Evolutionary conservation across 148 eudicot species (phyloP).

Genomic region (Limonium bicolor): DNA sequence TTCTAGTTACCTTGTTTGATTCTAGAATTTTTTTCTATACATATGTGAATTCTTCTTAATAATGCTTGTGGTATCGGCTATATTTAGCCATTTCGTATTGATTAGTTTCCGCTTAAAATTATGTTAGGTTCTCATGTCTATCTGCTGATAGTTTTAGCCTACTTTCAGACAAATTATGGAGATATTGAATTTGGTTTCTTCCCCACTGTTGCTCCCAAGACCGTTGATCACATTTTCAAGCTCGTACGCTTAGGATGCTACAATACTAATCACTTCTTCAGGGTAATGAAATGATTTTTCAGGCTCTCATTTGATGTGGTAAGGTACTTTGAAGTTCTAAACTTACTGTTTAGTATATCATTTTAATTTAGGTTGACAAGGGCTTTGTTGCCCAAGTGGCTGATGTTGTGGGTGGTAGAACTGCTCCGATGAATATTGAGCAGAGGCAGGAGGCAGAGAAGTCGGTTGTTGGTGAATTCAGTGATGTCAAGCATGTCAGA

Average conservation of each 20-base stretch:
- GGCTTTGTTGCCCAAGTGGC: constrained; percentile 99
- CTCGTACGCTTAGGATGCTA: constrained; percentile 87
- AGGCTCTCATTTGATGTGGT: background rate
- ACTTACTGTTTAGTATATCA: background rate
- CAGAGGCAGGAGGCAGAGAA: constrained; percentile 72
- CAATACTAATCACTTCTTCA: constrained; percentile 89
- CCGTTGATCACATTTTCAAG: constrained; percentile 93
- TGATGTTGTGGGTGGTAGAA: constrained; percentile 73
- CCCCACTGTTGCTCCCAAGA: constrained; percentile 75
- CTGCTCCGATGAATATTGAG: constrained; percentile 80
- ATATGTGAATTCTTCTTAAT: background rate
- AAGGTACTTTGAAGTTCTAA: background rate
- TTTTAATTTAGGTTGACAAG: constrained; percentile 59
- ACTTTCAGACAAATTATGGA: constrained; percentile 70
- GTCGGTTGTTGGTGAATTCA: constrained; percentile 83
- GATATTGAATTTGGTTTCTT: constrained; percentile 93
- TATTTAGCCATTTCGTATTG: background rate
- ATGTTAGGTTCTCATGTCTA: constrained; percentile 1
- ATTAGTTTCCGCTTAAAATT: background rate
- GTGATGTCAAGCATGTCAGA: constrained; percentile 86
- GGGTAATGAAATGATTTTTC: constrained; percentile 30
- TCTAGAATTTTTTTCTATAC: background rate
- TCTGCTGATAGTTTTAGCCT: background rate
- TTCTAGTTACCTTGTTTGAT: background rate
- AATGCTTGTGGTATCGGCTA: background rate